These are phyloP conservation scores for Coniferiporia weirii DNA, from an alignment of 1,284 basidiomycete genomes.

Conservation along the genomic window DNA sequence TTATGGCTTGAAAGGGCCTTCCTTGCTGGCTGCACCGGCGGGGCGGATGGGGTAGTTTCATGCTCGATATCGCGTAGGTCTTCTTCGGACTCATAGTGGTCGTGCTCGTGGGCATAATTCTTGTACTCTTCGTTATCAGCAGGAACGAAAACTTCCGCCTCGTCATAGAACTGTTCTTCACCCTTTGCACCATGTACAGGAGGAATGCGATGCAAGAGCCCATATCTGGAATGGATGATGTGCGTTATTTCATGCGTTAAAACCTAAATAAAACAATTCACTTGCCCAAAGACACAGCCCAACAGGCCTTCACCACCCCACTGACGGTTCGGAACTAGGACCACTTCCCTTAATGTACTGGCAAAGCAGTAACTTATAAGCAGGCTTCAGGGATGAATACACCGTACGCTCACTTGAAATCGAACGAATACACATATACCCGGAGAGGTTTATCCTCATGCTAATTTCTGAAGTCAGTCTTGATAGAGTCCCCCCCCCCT, in stretches of 20 bases:
- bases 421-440: conserved; percentile 95
- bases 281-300: conserved; percentile 90
- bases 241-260: conserved; percentile 15
- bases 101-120: neutral
- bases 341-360: conserved; percentile 87
- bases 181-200: conserved; percentile 19
- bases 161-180: conserved; percentile 13
- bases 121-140: conserved; percentile 17
- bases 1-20: neutral
- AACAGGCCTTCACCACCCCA: conserved; percentile 95
- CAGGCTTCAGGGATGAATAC: conserved; percentile 16
- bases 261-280: conserved; percentile 10
- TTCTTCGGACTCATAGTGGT: neutral
- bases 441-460: conserved; percentile 90
- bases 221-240: conserved; percentile 43
- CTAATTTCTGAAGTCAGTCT: conserved; percentile 34
- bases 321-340: conserved; percentile 88
- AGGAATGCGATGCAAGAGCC: conserved; percentile 88
- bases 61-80: neutral
- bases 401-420: conserved; percentile 80
- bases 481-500: conserved; percentile 11
- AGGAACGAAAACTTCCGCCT: conserved; percentile 17
- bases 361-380: conserved; percentile 18
- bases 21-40: neutral
- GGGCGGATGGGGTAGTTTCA: neutral